phyloP scores from a whole-genome alignment of 768 basidiomycete genomes.

The Lactarius vividus region DNA sequence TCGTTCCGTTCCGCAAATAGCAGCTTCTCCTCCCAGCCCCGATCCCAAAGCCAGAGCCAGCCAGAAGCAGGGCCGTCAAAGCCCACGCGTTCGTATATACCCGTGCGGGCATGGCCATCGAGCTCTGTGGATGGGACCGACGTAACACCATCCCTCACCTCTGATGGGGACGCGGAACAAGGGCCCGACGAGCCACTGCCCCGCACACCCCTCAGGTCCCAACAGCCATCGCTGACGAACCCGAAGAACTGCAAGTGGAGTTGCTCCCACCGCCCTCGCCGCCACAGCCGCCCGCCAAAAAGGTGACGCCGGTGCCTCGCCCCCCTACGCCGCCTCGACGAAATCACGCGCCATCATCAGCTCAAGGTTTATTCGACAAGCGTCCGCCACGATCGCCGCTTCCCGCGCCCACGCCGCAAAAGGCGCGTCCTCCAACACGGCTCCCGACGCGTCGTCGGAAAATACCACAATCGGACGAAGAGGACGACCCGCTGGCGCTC shows the following conservation, averaged over 20 bases:
- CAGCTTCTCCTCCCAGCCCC: constrained; percentile 16
- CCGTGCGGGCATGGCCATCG: constrained; percentile 23
- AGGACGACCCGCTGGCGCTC: constrained; percentile 23
- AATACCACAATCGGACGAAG: background rate
- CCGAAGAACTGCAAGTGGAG: constrained; percentile 4
- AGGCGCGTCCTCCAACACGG: constrained; percentile 57
- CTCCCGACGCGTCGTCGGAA: constrained; percentile 3
- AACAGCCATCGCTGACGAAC: constrained; percentile 1
- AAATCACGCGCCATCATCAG: background rate
- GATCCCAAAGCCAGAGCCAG: constrained; percentile 12
- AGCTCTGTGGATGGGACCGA: constrained; percentile 28
- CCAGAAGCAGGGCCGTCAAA: constrained; percentile 16
- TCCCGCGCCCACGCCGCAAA: constrained; percentile 49
- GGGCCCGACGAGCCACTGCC: constrained; percentile 21
- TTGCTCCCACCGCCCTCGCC: background rate
- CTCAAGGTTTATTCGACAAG: constrained; percentile 48
- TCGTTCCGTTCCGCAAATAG: constrained; percentile 8
- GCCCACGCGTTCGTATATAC: constrained; percentile 9
- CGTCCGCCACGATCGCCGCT: constrained; percentile 67
- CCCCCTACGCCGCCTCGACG: constrained; percentile 13
- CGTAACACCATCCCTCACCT: constrained; percentile 27
- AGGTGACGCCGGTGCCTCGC: background rate
- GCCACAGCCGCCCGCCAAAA: constrained; percentile 9
- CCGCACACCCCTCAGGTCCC: constrained; percentile 27
- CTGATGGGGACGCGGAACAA: constrained; percentile 23